These are phyloP conservation scores for Bipolaris victoriae DNA, from an alignment of 2,329 filamentous ascomycete species.

Conservation along the genomic window DNA sequence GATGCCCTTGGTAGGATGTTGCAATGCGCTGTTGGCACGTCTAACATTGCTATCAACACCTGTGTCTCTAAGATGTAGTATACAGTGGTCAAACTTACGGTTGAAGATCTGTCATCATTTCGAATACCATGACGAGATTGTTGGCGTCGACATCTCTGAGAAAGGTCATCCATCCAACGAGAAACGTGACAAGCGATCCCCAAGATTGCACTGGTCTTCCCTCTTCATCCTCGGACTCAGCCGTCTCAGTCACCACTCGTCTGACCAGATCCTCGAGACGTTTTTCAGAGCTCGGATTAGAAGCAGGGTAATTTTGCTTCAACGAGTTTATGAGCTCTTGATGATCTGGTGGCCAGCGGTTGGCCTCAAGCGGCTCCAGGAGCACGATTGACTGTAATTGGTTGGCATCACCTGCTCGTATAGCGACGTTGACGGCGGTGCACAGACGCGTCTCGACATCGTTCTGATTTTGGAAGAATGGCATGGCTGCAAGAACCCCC, in stretches of 20 bases:
- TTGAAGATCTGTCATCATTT: slow-evolving; percentile 73
- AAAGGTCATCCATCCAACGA: slow-evolving; percentile 81
- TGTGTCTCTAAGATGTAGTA: background rate
- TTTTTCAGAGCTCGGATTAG: slow-evolving; percentile 25
- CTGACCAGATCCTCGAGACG: slow-evolving; percentile 35
- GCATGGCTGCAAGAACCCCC: slow-evolving; percentile 24
- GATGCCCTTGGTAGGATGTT: slow-evolving; percentile 77
- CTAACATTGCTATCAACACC: slow-evolving; percentile 43
- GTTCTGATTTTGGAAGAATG: slow-evolving; percentile 28
- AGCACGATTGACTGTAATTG: slow-evolving; percentile 38
- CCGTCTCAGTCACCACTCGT: slow-evolving; percentile 49
- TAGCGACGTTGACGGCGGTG: slow-evolving; percentile 36
- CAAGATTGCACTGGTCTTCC: slow-evolving; percentile 65
- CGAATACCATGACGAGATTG: slow-evolving; percentile 76
- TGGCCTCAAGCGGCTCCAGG: slow-evolving; percentile 32
- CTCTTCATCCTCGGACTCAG: slow-evolving; percentile 64
- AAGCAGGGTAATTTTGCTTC: slow-evolving; percentile 30
- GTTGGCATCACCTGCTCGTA: slow-evolving; percentile 29
- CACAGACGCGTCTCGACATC: slow-evolving; percentile 37
- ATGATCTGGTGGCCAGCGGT: slow-evolving; percentile 33
- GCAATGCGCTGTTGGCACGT: slow-evolving; percentile 81
- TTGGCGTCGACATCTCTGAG: slow-evolving; percentile 80
- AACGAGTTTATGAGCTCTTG: slow-evolving; percentile 38
- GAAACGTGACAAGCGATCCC: slow-evolving; percentile 78
- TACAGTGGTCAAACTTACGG: slow-evolving; percentile 62